phyloP scores from a whole-genome alignment of 2,329 filamentous ascomycete species.

The Trichophyton mentagrophytes region DNA sequence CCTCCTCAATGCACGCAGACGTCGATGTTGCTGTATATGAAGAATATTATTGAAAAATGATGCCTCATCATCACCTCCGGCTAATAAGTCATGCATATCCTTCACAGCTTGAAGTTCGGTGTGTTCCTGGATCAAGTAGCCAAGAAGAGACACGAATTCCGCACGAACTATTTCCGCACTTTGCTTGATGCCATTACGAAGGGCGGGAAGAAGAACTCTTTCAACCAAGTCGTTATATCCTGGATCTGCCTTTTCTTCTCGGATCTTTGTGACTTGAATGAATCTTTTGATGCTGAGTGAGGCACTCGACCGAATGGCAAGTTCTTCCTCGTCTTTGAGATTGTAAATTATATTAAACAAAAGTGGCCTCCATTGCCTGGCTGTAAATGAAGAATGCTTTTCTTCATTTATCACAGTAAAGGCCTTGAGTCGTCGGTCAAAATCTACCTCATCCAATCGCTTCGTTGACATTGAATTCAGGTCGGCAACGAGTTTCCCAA shows the following conservation, averaged over 20 bases:
- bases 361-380: conserved; percentile 73
- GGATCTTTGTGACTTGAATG: conserved; percentile 49
- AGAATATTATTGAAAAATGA: conserved; percentile 90
- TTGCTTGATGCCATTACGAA: conserved; percentile 65
- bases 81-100: conserved; percentile 61
- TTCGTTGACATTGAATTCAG: conserved; percentile 66
- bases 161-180: conserved; percentile 70
- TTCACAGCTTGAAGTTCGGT: conserved; percentile 56
- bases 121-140: conserved; percentile 60
- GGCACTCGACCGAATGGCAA: conserved; percentile 72
- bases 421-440: conserved; percentile 64
- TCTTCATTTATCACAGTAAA: conserved; percentile 59
- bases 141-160: conserved; percentile 70
- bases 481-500: conserved; percentile 59
- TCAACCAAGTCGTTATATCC: conserved; percentile 48
- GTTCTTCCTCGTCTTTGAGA: conserved; percentile 74
- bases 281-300: conserved; percentile 70
- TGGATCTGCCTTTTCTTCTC: conserved; percentile 29
- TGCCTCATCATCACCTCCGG: conserved; percentile 59
- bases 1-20: conserved; percentile 68
- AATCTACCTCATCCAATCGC: conserved; percentile 75
- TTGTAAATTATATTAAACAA: conserved; percentile 83
- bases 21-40: conserved; percentile 75
- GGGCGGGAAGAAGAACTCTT: conserved; percentile 56
- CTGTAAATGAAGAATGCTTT: conserved; percentile 46